Percentiles rank a stretch among this genome's conserved stretches.
phyloP scores from a whole-genome alignment of 441 rosid species.

The Populus hybrid region DNA sequence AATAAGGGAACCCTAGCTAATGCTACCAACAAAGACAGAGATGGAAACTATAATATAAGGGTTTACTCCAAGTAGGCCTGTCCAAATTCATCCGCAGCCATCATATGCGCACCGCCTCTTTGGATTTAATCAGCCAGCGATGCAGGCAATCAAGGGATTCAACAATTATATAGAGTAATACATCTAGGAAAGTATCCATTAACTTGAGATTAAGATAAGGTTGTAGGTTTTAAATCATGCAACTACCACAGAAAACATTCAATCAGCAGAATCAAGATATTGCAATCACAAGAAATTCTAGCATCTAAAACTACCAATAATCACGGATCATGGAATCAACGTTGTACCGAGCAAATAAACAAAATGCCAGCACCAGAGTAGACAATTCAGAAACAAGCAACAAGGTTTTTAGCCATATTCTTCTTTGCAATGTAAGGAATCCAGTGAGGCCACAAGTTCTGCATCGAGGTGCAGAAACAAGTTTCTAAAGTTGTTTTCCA shows the following conservation, averaged over 20 bases:
- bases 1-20: neutral
- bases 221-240: neutral
- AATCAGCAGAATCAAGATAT: slow-evolving; percentile 4
- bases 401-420: neutral
- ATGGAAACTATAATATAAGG: neutral
- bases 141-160: neutral
- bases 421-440: neutral
- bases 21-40: neutral
- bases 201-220: neutral
- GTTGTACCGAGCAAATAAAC: neutral
- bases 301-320: neutral
- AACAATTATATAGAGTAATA: neutral
- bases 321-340: neutral
- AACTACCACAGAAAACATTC: neutral
- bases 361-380: neutral
- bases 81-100: neutral
- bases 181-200: neutral
- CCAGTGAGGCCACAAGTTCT: neutral
- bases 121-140: no score
- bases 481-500: neutral
- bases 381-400: neutral
- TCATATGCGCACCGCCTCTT: neutral
- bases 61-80: neutral
- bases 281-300: neutral
- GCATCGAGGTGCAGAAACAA: neutral